Evolutionary conservation across 768 basidiomycete genomes (phyloP).

Genomic region (Chalciporus chontae): DNA sequence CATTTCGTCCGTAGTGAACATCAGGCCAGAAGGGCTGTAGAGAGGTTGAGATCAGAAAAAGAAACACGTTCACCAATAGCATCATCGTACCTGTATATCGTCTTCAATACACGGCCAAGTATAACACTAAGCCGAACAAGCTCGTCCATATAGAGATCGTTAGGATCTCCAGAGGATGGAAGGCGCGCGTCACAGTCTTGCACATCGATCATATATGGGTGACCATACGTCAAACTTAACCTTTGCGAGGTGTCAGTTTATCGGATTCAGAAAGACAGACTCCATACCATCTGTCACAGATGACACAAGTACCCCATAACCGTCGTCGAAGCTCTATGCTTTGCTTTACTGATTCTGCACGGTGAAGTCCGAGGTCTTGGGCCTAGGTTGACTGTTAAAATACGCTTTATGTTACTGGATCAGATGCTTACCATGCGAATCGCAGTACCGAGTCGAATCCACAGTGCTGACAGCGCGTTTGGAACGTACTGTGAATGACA

Average conservation of each 20-base stretch:
- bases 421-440: slow-evolving; percentile 77
- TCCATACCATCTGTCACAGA: slow-evolving; percentile 86
- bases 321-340: slow-evolving; percentile 84
- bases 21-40: slow-evolving; percentile 74
- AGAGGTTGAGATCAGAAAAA: slow-evolving; percentile 6
- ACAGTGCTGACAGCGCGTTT: slow-evolving; percentile 78
- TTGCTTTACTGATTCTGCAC: slow-evolving; percentile 83
- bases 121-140: slow-evolving; percentile 89
- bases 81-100: slow-evolving; percentile 75
- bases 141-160: slow-evolving; percentile 82
- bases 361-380: slow-evolving; percentile 93
- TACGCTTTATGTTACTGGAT: not conserved
- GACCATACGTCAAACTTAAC: slow-evolving; percentile 86
- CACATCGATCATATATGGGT: slow-evolving; percentile 95
- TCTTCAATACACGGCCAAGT: slow-evolving; percentile 87
- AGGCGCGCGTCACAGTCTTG: slow-evolving; percentile 94
- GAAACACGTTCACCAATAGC: not conserved
- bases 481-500: slow-evolving; percentile 89
- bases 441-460: slow-evolving; percentile 85
- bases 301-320: slow-evolving; percentile 92
- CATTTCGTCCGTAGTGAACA: slow-evolving; percentile 78
- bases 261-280: slow-evolving; percentile 2
- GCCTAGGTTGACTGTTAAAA: slow-evolving; percentile 50
- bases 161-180: slow-evolving; percentile 81
- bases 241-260: slow-evolving; percentile 35